Conservation (phyloP, 2,329 filamentous ascomycete species). For the Fusarium lyarnte region DNA sequence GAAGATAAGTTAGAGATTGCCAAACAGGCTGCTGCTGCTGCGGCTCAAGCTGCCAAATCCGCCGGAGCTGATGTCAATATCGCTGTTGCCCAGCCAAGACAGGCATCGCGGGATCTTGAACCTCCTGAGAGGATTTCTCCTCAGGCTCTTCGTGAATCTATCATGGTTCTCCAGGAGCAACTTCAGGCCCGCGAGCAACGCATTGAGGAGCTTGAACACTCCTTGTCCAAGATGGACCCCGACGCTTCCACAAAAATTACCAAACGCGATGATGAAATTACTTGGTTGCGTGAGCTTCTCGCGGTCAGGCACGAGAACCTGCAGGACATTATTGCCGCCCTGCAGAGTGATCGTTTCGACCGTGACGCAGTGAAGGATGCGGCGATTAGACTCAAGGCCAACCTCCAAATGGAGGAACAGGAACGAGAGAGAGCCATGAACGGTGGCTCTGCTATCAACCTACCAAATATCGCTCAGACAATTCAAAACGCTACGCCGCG, state of each 20-base stretch:
- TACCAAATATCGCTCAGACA: slow-evolving; percentile 81
- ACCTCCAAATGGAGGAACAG: slow-evolving; percentile 97
- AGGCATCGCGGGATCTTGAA: slow-evolving; percentile 53
- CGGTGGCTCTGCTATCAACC: slow-evolving; percentile 70
- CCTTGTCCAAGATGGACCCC: slow-evolving; percentile 74
- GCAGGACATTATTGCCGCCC: slow-evolving; percentile 85
- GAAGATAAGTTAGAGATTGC: slow-evolving; percentile 93
- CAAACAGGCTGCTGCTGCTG: slow-evolving; percentile 85
- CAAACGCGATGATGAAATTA: slow-evolving; percentile 93
- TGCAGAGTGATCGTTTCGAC: slow-evolving; percentile 80
- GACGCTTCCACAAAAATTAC: slow-evolving; percentile 84
- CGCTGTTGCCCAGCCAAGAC: slow-evolving; percentile 33
- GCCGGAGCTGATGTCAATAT: slow-evolving; percentile 56
- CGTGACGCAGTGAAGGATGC: slow-evolving; percentile 85
- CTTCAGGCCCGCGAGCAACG: slow-evolving; percentile 90
- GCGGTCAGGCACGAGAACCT: slow-evolving; percentile 91
- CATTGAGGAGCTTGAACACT: slow-evolving; percentile 86
- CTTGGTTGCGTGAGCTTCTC: slow-evolving; percentile 92
- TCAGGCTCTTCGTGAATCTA: slow-evolving; percentile 93
- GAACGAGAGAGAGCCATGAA: slow-evolving; percentile 88
- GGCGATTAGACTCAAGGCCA: slow-evolving; percentile 90
- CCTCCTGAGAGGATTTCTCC: slow-evolving; percentile 89
- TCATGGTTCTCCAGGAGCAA: slow-evolving; percentile 95
- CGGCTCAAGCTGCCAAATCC: slow-evolving; percentile 77
- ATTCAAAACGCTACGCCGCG: slow-evolving; percentile 83